These are phyloP conservation scores for Furcasterigmium furcatum DNA, from an alignment of 2,329 filamentous ascomycete genomes.

Conservation along the genomic window DNA sequence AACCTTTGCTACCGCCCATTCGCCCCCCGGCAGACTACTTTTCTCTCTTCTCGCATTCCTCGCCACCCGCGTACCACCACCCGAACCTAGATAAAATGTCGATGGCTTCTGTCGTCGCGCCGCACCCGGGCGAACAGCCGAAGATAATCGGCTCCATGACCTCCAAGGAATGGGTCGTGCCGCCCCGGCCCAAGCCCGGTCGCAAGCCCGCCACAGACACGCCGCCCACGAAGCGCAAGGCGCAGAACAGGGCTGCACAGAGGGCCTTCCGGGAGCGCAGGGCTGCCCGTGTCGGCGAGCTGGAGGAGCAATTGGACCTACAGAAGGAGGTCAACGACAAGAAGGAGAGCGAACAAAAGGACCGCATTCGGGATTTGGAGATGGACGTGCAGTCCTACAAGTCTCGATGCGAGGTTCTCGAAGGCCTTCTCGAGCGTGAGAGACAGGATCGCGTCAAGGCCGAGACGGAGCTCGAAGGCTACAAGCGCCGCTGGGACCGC, in stretches of 20 bases:
- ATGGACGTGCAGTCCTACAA: conserved; percentile 64
- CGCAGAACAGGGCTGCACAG: conserved; percentile 90
- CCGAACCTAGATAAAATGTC: conserved; percentile 36
- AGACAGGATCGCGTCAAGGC: conserved; percentile 43
- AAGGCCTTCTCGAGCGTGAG: conserved; percentile 61
- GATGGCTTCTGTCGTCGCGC: conserved; percentile 44
- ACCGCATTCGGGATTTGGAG: conserved; percentile 58
- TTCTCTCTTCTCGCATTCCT: conserved; percentile 21
- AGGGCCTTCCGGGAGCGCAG: conserved; percentile 85
- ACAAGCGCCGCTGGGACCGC: conserved; percentile 11
- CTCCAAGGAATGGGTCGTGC: conserved; percentile 82
- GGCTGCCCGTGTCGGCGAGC: conserved; percentile 76
- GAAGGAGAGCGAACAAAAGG: conserved; percentile 52
- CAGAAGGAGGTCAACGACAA: conserved; percentile 55
- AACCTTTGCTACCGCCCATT: conserved; percentile 10
- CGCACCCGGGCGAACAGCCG: conserved; percentile 35
- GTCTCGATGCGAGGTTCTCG: conserved; percentile 57
- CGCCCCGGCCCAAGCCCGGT: conserved; percentile 82
- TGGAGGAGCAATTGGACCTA: conserved; percentile 65
- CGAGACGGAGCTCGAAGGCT: conserved; percentile 34
- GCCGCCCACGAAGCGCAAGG: conserved; percentile 87
- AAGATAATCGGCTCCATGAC: conserved; percentile 56
- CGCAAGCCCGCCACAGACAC: conserved; percentile 93
- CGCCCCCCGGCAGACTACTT: conserved; percentile 10
- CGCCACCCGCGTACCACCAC: conserved; percentile 15